Evolutionary conservation across 2,329 filamentous ascomycete species (phyloP), one percentile per base, ranked within the genome.

Genomic region (Colletotrichum liaoningense): DNA sequence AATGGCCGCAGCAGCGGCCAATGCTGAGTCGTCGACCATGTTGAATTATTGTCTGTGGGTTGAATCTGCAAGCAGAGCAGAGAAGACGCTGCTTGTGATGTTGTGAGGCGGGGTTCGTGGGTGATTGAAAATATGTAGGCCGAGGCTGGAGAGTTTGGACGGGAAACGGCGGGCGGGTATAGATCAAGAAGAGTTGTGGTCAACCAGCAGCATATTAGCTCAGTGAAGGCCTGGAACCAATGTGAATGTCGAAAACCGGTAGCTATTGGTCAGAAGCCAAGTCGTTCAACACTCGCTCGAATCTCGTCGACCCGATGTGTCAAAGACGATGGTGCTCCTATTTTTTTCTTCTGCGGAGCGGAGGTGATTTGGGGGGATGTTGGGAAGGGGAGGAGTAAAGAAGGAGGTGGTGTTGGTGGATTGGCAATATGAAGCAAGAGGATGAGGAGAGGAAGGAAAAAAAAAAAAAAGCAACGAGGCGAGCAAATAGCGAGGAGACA

Each of bases 11-110:
- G 87, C 86, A 58, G 88, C 88, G 77, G 84, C 85, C 80, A 91
- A 82, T 77, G 86, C 87, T 79, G 86, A 84, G 78, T 90, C 87
- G 81, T 90, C 88, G 76, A 86, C 86, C 87, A 89, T 88, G 73
- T 74, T 80, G 76, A 72, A 22, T 62, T n/a, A 3, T 54, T 56
- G 65, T 54, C 38, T 52, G 42, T 42, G 42, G 58, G 12, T 59
- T 12, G 30, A 46, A 56, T 70, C 19, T 55, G 28, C 67, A 57
- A 62, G 67, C 49, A 69, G 35, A 57, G 30, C 30, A 68, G 33
- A 49, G 26, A 16, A 7, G 42, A 35, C 12, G 52, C 59, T 38
- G 52, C 59, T 12, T 56, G 52, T 64, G n/a, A 69, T 38, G 30
- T 59, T 42, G 63, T 26, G 54, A 24, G 12, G 28, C 26, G 46